Evolutionary conservation across 345 rosid genomes (phyloP).

Genomic region (Conringia planisiliqua): DNA sequence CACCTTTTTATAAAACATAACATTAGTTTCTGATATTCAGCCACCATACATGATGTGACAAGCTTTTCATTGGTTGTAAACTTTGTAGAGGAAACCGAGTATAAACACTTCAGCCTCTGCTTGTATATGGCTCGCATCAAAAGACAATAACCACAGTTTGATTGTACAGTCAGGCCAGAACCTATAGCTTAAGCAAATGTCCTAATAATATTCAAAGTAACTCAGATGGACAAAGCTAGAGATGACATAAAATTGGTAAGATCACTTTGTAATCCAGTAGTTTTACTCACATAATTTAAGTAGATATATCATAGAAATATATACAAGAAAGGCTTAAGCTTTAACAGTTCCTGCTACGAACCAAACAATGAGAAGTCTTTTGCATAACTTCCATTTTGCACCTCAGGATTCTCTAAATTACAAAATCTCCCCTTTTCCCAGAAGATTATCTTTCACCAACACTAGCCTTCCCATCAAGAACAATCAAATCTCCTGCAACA

Average conservation of each 20-base stretch:
- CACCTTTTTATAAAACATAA: neutral
- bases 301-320: neutral
- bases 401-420: constrained; percentile 16
- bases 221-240: neutral
- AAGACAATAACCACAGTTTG: neutral
- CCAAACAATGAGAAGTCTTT: neutral
- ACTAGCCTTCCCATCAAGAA: constrained; percentile 16
- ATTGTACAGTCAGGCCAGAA: neutral
- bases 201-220: neutral
- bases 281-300: neutral
- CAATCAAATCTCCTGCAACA: constrained; percentile 13
- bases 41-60: neutral
- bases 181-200: neutral
- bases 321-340: neutral
- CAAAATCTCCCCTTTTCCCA: constrained; percentile 19
- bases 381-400: constrained; percentile 9
- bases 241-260: neutral
- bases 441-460: constrained; percentile 3
- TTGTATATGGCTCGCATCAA: neutral
- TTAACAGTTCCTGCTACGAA: neutral
- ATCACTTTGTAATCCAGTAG: neutral
- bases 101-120: neutral
- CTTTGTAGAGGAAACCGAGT: neutral
- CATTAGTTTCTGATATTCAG: neutral
- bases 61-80: too few relatives aligned